phyloP scores from a whole-genome alignment of 1,139 yeast species.

The Zygotorulaspora mrakii region DNA sequence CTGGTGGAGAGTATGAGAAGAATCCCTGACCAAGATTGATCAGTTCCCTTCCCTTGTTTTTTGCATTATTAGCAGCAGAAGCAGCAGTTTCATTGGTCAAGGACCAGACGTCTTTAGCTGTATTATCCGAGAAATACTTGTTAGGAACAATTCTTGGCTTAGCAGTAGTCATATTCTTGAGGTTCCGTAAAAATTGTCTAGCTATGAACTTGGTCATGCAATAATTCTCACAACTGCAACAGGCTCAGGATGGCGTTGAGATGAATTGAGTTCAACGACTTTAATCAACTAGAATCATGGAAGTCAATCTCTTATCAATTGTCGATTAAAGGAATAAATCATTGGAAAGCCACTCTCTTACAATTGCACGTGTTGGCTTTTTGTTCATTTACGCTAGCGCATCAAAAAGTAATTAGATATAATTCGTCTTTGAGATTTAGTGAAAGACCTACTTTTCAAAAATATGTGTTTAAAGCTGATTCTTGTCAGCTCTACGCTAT shows the following conservation, averaged over 20 bases:
- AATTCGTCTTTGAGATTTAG: no score
- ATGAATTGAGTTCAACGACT: neutral
- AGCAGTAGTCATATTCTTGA: slow-evolving; percentile 14
- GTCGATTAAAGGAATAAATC: no score
- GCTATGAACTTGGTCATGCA: slow-evolving; percentile 5
- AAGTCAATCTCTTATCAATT: no score
- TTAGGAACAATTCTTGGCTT: slow-evolving; percentile 38
- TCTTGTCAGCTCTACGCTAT: no score
- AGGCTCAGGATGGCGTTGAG: neutral
- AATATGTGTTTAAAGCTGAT: neutral
- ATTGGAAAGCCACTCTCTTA: no score
- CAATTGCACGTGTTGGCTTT: no score
- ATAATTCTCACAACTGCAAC: neutral
- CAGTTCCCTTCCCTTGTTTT: slow-evolving; percentile 62
- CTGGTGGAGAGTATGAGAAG: slow-evolving; percentile 91
- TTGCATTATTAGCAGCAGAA: slow-evolving; percentile 51
- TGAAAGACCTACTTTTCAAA: no score
- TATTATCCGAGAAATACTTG: slow-evolving; percentile 57
- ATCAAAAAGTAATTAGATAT: no score
- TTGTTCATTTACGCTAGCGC: no score
- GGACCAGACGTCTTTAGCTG: slow-evolving; percentile 84
- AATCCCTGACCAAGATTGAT: slow-evolving; percentile 95
- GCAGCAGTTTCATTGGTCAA: slow-evolving; percentile 94
- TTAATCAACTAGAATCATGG: no score
- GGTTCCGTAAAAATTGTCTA: slow-evolving; percentile 9